Conservation (phyloP, 345 rosid genomes). For the Gossypium thurberi region DNA sequence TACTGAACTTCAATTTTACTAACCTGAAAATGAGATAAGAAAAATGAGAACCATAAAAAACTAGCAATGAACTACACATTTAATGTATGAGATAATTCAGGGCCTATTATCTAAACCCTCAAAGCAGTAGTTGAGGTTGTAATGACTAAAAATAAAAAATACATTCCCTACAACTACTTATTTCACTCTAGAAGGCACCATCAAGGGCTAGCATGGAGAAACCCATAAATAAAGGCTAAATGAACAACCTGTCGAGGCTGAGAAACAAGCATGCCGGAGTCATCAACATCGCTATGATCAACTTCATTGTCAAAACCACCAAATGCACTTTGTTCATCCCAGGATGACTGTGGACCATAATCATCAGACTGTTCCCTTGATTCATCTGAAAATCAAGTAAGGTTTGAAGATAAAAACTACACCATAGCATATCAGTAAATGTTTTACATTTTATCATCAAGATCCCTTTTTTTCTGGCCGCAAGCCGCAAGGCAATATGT, state of each 20-base stretch:
- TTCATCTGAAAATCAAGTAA: constrained; percentile 42
- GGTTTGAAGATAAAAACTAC: constrained; percentile 5
- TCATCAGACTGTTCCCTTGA: constrained; percentile 41
- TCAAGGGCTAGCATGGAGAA: background rate
- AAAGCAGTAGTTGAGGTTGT: constrained; percentile 7
- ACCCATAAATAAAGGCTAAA: background rate
- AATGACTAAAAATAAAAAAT: background rate
- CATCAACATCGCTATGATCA: constrained; percentile 58
- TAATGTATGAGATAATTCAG: background rate
- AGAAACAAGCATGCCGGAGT: constrained; percentile 51
- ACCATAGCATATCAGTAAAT: background rate
- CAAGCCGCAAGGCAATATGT: background rate
- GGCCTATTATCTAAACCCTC: background rate
- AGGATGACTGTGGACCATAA: constrained; percentile 44
- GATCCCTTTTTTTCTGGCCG: background rate
- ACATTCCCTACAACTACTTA: background rate
- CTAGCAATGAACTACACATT: background rate
- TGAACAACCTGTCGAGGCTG: constrained; percentile 84
- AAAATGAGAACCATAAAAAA: background rate
- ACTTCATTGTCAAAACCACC: constrained; percentile 52
- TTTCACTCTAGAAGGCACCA: background rate
- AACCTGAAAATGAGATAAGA: constrained; percentile 40
- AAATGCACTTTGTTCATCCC: constrained; percentile 49
- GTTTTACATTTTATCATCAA: background rate
- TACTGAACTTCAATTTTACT: constrained; percentile 72